Base-by-base conservation (phyloP, 805 yeast genomes). In the Ogataea wickerhamii region DNA sequence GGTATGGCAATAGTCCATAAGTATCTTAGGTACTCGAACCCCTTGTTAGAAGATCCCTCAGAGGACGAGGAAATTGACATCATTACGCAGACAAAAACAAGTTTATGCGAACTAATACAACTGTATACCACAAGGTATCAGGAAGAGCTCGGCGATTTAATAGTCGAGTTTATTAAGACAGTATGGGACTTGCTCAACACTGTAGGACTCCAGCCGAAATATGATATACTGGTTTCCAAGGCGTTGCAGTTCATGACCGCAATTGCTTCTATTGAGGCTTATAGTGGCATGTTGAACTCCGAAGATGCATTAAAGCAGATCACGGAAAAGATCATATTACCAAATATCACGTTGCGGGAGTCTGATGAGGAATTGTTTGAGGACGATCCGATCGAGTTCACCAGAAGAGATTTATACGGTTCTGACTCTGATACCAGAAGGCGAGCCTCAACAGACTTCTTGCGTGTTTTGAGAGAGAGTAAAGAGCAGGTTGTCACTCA, bases 301-400 rank as follows among this genome's bases (percentile, higher is more conserved):
- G 80, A 76, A 24, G 73, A 73, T 27, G 76, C 82, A 2, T 65
- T 93, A 52, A 77, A 78, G 48, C 88, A 84, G 56, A 75, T 93
- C 34, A 76, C 89, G 4, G 86, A 83, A 52, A 82, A 84, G 50
- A 83, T 93, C 46, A 79, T 93, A 36, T 70, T 93, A 45, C 98
- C 98, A 26, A 93, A 93, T 59, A 79, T 89, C 51, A 74, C 80
- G 8, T 72, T 93, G 43, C 78, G 98, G 54, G 91, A 84, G 40
- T 71, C 83, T 2, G 99, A 93, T 57, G 87, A 87, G 53, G 98
- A 94, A 61, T 62, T 82, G 44, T 91, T 93, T 60, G 98, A 93
- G 62, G 98, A 93, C 63, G 98, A 93, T 57, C 98, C 98, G 25
- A 82, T 93, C 38, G 94, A 87, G 53, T 93, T 73, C 57, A 89